These are phyloP conservation scores for Serpula lacrymans DNA, from an alignment of 768 basidiomycete species.

Conservation along the genomic window DNA sequence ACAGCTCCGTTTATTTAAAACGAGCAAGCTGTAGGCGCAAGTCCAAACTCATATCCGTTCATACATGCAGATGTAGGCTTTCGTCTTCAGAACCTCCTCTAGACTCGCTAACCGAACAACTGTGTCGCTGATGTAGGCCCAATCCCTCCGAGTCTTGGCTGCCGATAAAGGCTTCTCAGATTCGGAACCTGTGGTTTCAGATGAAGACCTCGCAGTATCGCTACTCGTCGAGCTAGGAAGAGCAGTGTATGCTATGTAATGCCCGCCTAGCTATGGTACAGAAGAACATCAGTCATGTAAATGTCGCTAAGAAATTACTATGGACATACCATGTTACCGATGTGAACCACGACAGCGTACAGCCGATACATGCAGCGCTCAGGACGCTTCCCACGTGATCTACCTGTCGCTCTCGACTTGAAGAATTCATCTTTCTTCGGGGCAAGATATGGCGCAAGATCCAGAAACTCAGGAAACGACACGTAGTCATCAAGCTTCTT, in stretches of 20 bases:
- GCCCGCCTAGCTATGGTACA: conserved; percentile 67
- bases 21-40: too few species aligned
- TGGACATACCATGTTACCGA: conserved; percentile 75
- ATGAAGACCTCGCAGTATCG: background rate
- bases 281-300: conserved; percentile 1
- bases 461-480: conserved; percentile 83
- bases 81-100: conserved; percentile 87
- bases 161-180: background rate
- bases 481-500: conserved; percentile 93
- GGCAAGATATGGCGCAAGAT: conserved; percentile 83
- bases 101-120: conserved; percentile 74
- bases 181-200: conserved; percentile 8
- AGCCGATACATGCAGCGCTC: conserved; percentile 61
- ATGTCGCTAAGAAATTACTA: background rate
- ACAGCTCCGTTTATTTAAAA: too few species aligned
- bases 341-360: conserved; percentile 83
- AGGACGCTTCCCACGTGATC: conserved; percentile 23
- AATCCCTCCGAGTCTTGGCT: conserved; percentile 44
- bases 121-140: conserved; percentile 93
- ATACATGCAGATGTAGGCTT: conserved; percentile 94
- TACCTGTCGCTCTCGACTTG: conserved; percentile 31
- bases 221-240: conserved; percentile 43
- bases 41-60: conserved; percentile 61
- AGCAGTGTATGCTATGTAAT: conserved; percentile 85
- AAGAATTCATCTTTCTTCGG: conserved; percentile 74